Evolutionary conservation across 228 moss, liverwort and hornwort genomes (phyloP).

Genomic region (Sphagnum fallax): DNA sequence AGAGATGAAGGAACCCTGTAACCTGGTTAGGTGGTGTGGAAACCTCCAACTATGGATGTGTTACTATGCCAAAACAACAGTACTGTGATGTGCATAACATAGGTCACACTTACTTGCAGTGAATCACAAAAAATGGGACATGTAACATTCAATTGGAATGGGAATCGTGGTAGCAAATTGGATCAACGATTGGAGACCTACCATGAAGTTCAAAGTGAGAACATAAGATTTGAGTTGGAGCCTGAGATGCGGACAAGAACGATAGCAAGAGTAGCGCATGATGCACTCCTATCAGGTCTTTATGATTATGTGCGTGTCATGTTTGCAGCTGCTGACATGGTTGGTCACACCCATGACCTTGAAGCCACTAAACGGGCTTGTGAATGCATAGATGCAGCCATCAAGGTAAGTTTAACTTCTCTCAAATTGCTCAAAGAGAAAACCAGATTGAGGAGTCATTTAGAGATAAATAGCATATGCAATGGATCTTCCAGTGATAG

Average conservation of each 20-base stretch:
- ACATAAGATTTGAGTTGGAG: slow-evolving; percentile 53
- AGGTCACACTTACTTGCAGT: slow-evolving; percentile 14
- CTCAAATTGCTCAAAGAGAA: neutral
- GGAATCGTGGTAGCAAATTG: slow-evolving; percentile 56
- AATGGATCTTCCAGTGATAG: no score
- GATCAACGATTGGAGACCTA: slow-evolving; percentile 47
- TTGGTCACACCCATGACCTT: slow-evolving; percentile 59
- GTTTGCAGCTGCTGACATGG: slow-evolving; percentile 69
- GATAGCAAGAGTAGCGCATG: slow-evolving; percentile 54
- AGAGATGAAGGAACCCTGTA: no score
- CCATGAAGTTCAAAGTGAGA: slow-evolving; percentile 68
- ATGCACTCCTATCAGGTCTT: slow-evolving; percentile 46
- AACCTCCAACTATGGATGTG: no score
- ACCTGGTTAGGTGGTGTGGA: no score
- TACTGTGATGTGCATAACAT: neutral
- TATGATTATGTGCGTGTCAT: slow-evolving; percentile 80
- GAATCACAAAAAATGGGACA: slow-evolving; percentile 81
- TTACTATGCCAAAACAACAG: no score
- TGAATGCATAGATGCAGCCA: slow-evolving; percentile 52
- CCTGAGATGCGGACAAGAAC: slow-evolving; percentile 69
- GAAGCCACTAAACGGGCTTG: slow-evolving; percentile 58
- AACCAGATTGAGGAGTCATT: neutral
- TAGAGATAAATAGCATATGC: neutral
- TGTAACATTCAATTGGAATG: slow-evolving; percentile 82
- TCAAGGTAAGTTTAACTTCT: slow-evolving; percentile 35